Evolutionary conservation across 768 basidiomycete genomes (phyloP).

Genomic region (Kwoniella dejecticola): DNA sequence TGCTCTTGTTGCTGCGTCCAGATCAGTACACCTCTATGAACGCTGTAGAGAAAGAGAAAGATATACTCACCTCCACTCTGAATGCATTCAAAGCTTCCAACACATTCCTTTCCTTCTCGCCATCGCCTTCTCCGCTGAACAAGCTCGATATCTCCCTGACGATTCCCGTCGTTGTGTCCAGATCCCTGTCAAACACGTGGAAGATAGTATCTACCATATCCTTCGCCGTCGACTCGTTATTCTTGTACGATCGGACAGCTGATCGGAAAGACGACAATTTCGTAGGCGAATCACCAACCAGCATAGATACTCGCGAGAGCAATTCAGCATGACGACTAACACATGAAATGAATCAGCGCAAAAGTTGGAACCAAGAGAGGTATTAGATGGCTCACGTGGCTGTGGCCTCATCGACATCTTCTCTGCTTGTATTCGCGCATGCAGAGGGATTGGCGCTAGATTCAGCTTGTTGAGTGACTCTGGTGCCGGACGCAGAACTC

Average conservation of each 20-base stretch:
- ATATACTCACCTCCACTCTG: conserved; percentile 68
- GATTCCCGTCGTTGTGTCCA: conserved; percentile 68
- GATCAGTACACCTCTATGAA: too few species aligned
- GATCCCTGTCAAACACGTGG: conserved; percentile 68
- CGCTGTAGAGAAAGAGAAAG: too few species aligned
- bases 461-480: conserved; percentile 2
- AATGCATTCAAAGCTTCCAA: conserved; percentile 80
- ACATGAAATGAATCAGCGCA: conserved; percentile 12
- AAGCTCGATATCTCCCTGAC: conserved; percentile 64
- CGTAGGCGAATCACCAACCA: conserved; percentile 54
- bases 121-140: conserved; percentile 71
- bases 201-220: conserved; percentile 89
- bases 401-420: conserved; percentile 51
- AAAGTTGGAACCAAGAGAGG: neutral
- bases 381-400: conserved; percentile 40
- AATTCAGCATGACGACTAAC: conserved; percentile 71
- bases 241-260: conserved; percentile 74
- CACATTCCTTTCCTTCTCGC: conserved; percentile 69
- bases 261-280: conserved; percentile 61
- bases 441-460: conserved; percentile 36
- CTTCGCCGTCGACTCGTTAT: conserved; percentile 73
- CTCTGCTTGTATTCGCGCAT: conserved; percentile 25
- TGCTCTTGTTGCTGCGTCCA: conserved; percentile 72
- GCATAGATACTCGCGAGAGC: conserved; percentile 62
- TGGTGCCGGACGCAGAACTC: neutral